Conservation (phyloP, 352 stramenopile species). For the Ophiocytium majus region DNA sequence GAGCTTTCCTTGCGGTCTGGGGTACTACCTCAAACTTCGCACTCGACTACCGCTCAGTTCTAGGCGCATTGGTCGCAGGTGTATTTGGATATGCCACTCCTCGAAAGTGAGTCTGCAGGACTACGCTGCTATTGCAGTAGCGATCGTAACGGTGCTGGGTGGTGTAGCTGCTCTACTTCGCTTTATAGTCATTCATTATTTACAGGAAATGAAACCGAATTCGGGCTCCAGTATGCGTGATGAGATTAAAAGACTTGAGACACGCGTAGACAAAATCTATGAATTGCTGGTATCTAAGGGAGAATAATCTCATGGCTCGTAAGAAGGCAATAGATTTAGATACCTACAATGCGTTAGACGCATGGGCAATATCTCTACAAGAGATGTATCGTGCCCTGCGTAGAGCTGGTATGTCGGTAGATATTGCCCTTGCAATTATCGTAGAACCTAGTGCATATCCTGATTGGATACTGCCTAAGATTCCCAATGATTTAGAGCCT, state of each 20-base stretch:
- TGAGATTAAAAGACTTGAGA: neutral
- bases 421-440: constrained; percentile 3
- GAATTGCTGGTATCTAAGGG: neutral
- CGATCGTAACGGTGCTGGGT: no score
- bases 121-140: no score
- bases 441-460: neutral
- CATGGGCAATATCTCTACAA: neutral
- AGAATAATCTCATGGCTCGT: neutral
- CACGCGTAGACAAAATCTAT: neutral
- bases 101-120: no score
- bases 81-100: no score
- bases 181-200: no score
- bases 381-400: neutral
- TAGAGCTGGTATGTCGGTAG: neutral
- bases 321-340: constrained; percentile 10
- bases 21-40: no score
- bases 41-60: no score
- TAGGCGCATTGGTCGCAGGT: no score
- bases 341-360: constrained; percentile 11
- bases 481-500: neutral
- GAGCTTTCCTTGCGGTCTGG: no score
- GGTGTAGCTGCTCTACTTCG: no score
- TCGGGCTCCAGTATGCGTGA: neutral
- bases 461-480: neutral
- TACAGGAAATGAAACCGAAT: no score